Evolutionary conservation across 495 filamentous ascomycete genomes (phyloP), one percentile per base, ranked within the genome.

Genomic region (Trichoderma reesei): DNA sequence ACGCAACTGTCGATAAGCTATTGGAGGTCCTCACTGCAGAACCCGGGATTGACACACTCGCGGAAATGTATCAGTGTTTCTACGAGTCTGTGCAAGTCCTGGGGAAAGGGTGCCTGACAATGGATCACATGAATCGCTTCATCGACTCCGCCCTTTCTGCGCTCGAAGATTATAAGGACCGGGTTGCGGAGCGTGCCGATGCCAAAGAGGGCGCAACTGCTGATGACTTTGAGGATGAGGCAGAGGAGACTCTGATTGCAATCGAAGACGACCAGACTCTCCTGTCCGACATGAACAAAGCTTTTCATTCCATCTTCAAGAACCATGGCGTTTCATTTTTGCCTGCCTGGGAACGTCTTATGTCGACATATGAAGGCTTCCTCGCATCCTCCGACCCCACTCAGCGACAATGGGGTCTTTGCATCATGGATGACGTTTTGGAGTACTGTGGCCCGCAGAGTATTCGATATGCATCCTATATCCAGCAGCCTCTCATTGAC

Each of bases 31-130:
- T 99, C n/a, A 90, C 84, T 65, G 90, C 90, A 0, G 95, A 99
- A 76, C 93, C 95, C 8, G 91, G 92, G 0, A 90, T 99, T 56
- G 95, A 99, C 68, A 96, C 93, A 0, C 84, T 99, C 20, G 93
- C 95, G 11, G 95, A 98, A 77, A 96, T 99, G 90, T 99, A 97
- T 73, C 93, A 98, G 75, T 98, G 94, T 82, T 98, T 98, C 80
- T 99, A 99, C 74, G 95, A 99, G 74, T 96, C 90, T 7, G 90
- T 99, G 18, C 94, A 97, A 76, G 90, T 96, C 7, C 85, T 96
- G 65, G 93, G 92, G 64, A 87, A 88, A 75, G 83, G 88, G 68
- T 92, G 87, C 71, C 82, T 99, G 14, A 90, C 79, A 33, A 78
- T 79, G 59, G 80, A 86, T 51, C 87, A 96, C 72, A 91, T 98